phyloP scores from a whole-genome alignment of 1,284 basidiomycete species.

The Rhodotorula sp. region DNA sequence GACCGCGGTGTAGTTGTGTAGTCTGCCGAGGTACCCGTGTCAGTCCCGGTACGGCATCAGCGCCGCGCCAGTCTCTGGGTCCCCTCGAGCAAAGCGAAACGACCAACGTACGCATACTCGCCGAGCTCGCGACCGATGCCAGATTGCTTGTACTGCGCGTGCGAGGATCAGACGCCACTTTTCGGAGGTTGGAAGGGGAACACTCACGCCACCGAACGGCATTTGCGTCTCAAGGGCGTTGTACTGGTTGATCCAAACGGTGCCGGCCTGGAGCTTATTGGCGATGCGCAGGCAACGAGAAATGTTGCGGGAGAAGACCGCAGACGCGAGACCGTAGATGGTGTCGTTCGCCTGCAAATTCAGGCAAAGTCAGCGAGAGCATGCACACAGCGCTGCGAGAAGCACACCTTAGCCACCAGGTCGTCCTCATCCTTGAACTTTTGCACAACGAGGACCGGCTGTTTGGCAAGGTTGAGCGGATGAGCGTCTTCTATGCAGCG shows the following conservation, averaged over 20 bases:
- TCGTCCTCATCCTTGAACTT: constrained; percentile 49
- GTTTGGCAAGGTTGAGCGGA: no score
- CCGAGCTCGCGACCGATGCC: constrained; percentile 76
- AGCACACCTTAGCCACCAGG: constrained; percentile 55
- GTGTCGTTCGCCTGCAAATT: constrained; percentile 74
- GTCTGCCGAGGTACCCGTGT: no score
- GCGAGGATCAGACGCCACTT: constrained; percentile 51
- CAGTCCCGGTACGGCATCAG: no score
- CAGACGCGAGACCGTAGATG: constrained; percentile 74
- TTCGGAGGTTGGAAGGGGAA: no score
- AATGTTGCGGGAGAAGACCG: constrained; percentile 80
- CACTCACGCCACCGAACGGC: no score
- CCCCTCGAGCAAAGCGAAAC: no score
- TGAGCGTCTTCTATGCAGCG: neutral
- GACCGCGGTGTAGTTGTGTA: neutral
- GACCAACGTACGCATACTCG: constrained; percentile 63
- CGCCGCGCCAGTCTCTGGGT: no score
- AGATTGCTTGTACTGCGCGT: constrained; percentile 62
- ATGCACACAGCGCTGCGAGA: constrained; percentile 45
- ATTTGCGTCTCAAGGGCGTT: neutral
- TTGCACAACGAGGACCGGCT: constrained; percentile 64
- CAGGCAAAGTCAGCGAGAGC: neutral
- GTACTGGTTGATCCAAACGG: constrained; percentile 66
- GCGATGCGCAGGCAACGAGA: constrained; percentile 72
- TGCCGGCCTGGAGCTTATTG: constrained; percentile 74